A percentile compares a stretch with the other conserved stretches of the same genome.
Evolutionary conservation across 148 eudicot species (phyloP).

Genomic region (Spergularia marina): DNA sequence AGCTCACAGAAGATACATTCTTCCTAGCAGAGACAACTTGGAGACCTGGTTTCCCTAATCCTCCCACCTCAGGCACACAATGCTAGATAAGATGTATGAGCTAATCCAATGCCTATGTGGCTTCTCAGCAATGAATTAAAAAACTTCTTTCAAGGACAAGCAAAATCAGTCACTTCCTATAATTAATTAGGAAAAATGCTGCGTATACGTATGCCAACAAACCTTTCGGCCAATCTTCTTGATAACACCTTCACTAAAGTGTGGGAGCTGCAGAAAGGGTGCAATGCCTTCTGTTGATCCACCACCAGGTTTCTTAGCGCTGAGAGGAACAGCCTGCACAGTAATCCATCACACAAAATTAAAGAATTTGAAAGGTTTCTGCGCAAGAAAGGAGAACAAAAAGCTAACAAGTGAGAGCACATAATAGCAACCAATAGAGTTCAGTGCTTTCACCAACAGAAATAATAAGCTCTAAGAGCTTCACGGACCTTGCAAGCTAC

Average conservation of each 20-base stretch:
- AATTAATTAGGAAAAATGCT: neutral
- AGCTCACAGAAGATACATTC: neutral
- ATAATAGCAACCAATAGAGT: neutral
- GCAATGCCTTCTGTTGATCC: slow-evolving; percentile 82
- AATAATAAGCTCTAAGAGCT: neutral
- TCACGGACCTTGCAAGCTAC: too few species aligned
- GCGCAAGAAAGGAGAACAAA: neutral
- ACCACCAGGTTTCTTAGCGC: slow-evolving; percentile 78
- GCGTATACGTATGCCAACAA: slow-evolving; percentile 15
- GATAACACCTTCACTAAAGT: slow-evolving; percentile 68
- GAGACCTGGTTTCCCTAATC: neutral
- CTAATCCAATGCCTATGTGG: neutral
- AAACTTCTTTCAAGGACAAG: neutral
- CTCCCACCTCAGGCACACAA: neutral
- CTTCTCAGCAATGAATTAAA: neutral
- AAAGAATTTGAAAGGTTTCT: neutral
- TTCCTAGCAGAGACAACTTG: neutral
- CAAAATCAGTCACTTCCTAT: slow-evolving; percentile 9
- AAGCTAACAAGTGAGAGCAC: neutral
- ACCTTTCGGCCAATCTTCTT: slow-evolving; percentile 88
- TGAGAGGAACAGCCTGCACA: slow-evolving; percentile 89
- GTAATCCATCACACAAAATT: slow-evolving; percentile 2
- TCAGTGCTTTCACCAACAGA: neutral
- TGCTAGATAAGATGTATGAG: neutral
- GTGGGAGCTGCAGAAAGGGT: slow-evolving; percentile 92